Base-by-base conservation (phyloP, 192 early-diverging fungal species). In the Obelidium mucronatum region DNA sequence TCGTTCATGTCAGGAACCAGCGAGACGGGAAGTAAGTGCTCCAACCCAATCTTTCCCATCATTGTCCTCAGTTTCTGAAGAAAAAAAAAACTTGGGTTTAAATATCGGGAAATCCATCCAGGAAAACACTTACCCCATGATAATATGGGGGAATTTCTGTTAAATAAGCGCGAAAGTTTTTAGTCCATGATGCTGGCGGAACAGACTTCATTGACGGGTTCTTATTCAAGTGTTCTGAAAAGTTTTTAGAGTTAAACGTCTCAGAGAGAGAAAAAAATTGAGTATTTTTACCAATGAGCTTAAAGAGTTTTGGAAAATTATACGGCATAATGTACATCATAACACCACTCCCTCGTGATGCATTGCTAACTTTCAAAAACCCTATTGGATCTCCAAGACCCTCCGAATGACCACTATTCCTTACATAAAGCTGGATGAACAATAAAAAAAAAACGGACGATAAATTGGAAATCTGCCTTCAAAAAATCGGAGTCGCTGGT, bases 291-390 rank as follows among this genome's bases (percentile, higher is more conserved):
- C 69, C 69, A 71, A 71, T 71, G 5, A 92, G 75, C 35, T 83
- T 87, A 79, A 94, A 95, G n/a, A 94, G 81, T 39, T 82, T 84
- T 1, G 90, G 88, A 72, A 89, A 95, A 74, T 94, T 93, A 79
- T 95, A 95, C 1, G 94, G 91, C 56, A 93, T 78, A 3, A 93
- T 80, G 42, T 91, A 93, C 73, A 95, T 72, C 35, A 91, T 91
- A 37, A 95, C 94, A 2, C 85, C 85, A 33, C 86, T 90, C 37
- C 88, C 53, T 40, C 36, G 19, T 28, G 69, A 22, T 1, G 44
- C 86, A 1, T 86, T 84, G 74, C 87, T 91, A 34, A 88, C 87
- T 68, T 91, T 91, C 40, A 95, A 73, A 35, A 91, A 92, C 17
- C 93, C 94, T 75, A 94, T 94, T 2, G 92, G 90, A 52, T 87